Percentiles rank a stretch among this genome's conserved stretches.
phyloP scores from a whole-genome alignment of 306 rosid genomes.

The Morella rubra region DNA sequence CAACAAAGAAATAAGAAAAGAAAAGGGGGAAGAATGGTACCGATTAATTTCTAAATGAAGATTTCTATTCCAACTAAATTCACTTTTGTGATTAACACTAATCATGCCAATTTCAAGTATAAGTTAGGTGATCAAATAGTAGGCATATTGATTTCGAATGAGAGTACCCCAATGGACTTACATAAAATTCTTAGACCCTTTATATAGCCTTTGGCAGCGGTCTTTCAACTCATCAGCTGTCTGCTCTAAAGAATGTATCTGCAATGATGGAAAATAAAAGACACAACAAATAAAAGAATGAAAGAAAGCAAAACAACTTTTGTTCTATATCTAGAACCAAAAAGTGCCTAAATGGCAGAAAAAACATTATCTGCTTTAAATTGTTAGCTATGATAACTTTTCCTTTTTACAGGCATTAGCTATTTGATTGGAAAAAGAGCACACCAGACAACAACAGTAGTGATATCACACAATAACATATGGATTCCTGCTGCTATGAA shows the following conservation, averaged over 20 bases:
- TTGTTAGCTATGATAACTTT: not conserved
- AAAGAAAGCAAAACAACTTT: not conserved
- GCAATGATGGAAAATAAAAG: slow-evolving; percentile 25
- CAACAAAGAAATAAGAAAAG: not conserved
- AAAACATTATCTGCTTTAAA: not conserved
- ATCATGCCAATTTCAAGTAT: not conserved
- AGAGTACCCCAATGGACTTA: slow-evolving; percentile 44
- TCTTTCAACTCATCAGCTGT: slow-evolving; percentile 71
- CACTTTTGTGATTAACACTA: not conserved
- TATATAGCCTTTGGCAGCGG: slow-evolving; percentile 66
- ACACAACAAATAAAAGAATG: not conserved
- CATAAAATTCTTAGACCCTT: slow-evolving; percentile 80
- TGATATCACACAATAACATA: not conserved
- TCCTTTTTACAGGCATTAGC: not conserved
- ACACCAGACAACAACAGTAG: not conserved
- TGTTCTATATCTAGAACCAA: not conserved
- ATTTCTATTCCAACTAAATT: not conserved
- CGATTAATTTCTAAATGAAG: not conserved
- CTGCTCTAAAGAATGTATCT: slow-evolving; percentile 72
- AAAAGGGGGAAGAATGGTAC: not conserved
- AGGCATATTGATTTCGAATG: not conserved
- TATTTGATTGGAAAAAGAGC: too few relatives aligned
- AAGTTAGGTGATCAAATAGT: slow-evolving; percentile 12
- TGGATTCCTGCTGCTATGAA: not conserved
- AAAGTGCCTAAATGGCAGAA: not conserved